Base-by-base conservation (phyloP, 2,329 filamentous ascomycete genomes). In the Ophiocordyceps sinensis region DNA sequence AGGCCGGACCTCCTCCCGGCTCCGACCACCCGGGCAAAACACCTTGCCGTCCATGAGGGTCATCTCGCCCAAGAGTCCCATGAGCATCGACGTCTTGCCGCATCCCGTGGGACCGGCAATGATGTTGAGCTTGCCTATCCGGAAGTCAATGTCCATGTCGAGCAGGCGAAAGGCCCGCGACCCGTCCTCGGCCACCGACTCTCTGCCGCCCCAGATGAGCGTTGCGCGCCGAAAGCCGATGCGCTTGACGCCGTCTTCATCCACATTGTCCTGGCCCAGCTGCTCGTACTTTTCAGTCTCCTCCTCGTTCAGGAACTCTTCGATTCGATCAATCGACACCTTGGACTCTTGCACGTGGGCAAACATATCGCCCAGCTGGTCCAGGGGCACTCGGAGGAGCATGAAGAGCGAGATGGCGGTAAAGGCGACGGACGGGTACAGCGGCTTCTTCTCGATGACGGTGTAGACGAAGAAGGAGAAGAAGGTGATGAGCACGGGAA, bases 51-150 rank as follows among this genome's bases (percentile, higher is more conserved):
- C 71, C 21, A 94, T 63, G 39, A 88, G 64, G 1, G 84, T 91
- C 91, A 98, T 98, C 64, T 98, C 91, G 45, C 91, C 91, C 2
- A 98, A 74, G 23, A 98, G 68, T 26, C 88, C 91, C 89, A 98
- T 94, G 17, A 98, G 70, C 54, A 98, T 67, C 0, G 89, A 96
- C 0, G 89, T 94, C 68, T 98, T 98, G 49, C 91, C 91, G 40
- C 84, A 91, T 13, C 91, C 91, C 3, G 91, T 98, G 2, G 89
- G 82, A 1, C 91, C 91, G 32, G 87, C 84, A 52, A 98, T 83
- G 39, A 98, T 80, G 55, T 95, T 98, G 45, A 98, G 74, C 52
- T 87, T 79, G 44, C 86, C 87, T 43, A 94, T 75, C 43, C 76
- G 70, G 62, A 98, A 98, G 45, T 83, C 76, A 41, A 96, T 61